These are phyloP conservation scores for Pestalotiopsis sp. DNA, from an alignment of 2,329 filamentous ascomycete species.

Conservation along the genomic window DNA sequence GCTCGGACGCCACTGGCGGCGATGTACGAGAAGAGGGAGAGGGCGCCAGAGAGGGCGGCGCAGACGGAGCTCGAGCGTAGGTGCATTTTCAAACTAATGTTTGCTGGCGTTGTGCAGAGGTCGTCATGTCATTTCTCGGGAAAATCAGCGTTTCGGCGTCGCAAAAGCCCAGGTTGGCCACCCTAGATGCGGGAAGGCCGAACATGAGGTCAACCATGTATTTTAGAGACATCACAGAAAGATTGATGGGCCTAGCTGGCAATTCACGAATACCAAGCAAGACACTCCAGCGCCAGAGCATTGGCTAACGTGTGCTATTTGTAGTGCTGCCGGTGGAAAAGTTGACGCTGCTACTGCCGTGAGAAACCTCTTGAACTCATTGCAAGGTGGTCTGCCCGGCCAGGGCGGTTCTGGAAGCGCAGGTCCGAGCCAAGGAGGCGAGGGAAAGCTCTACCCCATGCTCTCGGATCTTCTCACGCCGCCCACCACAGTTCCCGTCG, in stretches of 20 bases:
- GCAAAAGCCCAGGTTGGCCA: conserved; percentile 13
- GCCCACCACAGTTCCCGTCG: conserved; percentile 75
- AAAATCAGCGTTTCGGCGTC: conserved; percentile 17
- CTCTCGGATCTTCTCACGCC: conserved; percentile 84
- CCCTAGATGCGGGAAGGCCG: conserved; percentile 13
- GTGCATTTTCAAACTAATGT: conserved; percentile 55
- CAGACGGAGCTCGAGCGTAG: conserved; percentile 99
- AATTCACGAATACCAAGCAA: conserved; percentile 12
- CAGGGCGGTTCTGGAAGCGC: conserved; percentile 45
- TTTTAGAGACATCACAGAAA: conserved; percentile 9
- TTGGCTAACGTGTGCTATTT: conserved; percentile 46
- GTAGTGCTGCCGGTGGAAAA: conserved; percentile 61
- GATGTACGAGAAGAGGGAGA: conserved; percentile 91
- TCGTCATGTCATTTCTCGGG: conserved; percentile 15
- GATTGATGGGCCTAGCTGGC: conserved; percentile 6
- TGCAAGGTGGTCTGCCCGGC: conserved; percentile 48
- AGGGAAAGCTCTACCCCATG: conserved; percentile 75
- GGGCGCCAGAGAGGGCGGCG: conserved; percentile 86
- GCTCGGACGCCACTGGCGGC: conserved; percentile 84
- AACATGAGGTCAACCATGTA: conserved; percentile 7
- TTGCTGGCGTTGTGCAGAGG: conserved; percentile 28
- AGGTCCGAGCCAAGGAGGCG: conserved; percentile 40
- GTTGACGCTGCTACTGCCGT: conserved; percentile 78
- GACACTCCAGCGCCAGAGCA: conserved; percentile 17
- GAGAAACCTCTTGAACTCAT: conserved; percentile 84